Conservation (phyloP, 805 yeast species). For the Grigorovia transvaalensis region DNA sequence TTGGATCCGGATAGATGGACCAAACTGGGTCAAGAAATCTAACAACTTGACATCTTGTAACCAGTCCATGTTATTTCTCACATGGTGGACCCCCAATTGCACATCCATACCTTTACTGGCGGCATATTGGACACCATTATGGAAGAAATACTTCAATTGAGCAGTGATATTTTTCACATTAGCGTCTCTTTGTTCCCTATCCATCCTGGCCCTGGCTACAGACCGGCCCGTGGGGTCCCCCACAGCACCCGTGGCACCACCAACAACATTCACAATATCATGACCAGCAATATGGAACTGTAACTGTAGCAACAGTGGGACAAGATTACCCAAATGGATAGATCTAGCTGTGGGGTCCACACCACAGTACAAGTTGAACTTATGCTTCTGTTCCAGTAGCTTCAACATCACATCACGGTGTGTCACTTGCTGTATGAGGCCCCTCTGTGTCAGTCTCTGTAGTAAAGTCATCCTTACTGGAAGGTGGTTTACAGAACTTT, state of each 20-base stretch:
- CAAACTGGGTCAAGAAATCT: slow-evolving; percentile 66
- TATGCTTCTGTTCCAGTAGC: slow-evolving; percentile 13
- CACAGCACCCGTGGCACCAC: slow-evolving; percentile 88
- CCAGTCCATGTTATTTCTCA: slow-evolving; percentile 71
- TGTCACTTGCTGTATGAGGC: slow-evolving; percentile 23
- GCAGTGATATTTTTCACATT: slow-evolving; percentile 50
- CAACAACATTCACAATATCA: slow-evolving; percentile 70
- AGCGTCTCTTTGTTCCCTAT: slow-evolving; percentile 36
- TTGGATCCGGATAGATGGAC: slow-evolving; percentile 67
- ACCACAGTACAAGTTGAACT: slow-evolving; percentile 71
- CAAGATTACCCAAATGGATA: slow-evolving; percentile 79
- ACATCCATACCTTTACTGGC: slow-evolving; percentile 29
- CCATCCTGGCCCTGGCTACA: slow-evolving; percentile 60
- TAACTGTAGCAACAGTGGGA: slow-evolving; percentile 75
- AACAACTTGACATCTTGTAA: slow-evolving; percentile 71
- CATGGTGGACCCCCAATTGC: slow-evolving; percentile 33
- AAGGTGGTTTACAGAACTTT: no score
- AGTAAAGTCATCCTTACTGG: not conserved
- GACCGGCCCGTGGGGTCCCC: slow-evolving; percentile 95
- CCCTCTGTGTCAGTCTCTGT: slow-evolving; percentile 8
- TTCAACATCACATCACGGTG: slow-evolving; percentile 16
- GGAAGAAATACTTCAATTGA: slow-evolving; percentile 56
- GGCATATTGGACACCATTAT: slow-evolving; percentile 54
- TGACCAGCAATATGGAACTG: slow-evolving; percentile 85
- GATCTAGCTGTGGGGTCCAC: slow-evolving; percentile 94